Evolutionary conservation across 2,329 filamentous ascomycete species (phyloP), one percentile per base, ranked within the genome.

Genomic region (Septoria petroselini): DNA sequence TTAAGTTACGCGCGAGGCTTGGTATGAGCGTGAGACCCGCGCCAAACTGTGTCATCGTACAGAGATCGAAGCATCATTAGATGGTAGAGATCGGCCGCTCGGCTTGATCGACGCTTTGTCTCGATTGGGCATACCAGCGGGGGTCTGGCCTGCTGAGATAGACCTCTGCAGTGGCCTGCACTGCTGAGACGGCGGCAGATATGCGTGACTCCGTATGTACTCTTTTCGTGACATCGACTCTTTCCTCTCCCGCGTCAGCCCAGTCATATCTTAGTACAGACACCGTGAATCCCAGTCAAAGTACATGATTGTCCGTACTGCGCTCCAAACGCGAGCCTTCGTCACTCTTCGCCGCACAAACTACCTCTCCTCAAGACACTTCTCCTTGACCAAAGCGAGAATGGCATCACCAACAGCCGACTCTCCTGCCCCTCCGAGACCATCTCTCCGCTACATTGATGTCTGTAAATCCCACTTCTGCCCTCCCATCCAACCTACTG

Each of bases 391-490:
- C 5, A 7, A 12, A 4, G 15, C 35, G 17, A 48, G 38, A 41
- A 48, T 48, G 46, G 38, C 46, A 29, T 37, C 38, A 42, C 23
- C 38, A 12, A 37, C 30, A n/a, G 7, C 38, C 34, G 29, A 48
- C 21, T 14, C 29, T 7, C 38, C 11, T 6, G 21, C 45, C 30
- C 21, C 27, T 8, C 14, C 37, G 2, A 33, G 37, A 25, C 45
- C 50, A 11, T 11, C 44, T 15, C 42, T 53, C 21, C 50, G 51
- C 34, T 59, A 54, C 41, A 53, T 53, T 48, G 57, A 59, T 58
- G 57, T 59, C 55, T 50, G 57, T 59, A 37, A n/a, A 5, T 27
- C 35, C 17, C n/a, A 30, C 38, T 21, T 41, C 11, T 23, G 29
- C 15, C 7, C 3, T 18, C 25, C 9, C 11, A 11, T 17, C n/a